phyloP scores from a whole-genome alignment of 2,329 filamentous ascomycete species.

The Trichoderma koningiopsis region DNA sequence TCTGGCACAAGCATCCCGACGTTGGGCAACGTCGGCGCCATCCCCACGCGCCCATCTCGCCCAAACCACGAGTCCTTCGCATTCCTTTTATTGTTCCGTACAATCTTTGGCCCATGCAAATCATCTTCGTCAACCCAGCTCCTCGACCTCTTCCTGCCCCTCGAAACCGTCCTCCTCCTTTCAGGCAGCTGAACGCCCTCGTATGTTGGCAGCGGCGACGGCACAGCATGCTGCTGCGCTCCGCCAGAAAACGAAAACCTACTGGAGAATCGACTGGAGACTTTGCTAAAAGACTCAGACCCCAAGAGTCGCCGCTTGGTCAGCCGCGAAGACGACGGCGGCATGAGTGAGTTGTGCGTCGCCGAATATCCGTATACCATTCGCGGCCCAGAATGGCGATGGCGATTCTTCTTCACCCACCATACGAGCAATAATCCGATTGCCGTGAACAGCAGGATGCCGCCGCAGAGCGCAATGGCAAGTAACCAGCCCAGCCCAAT shows the following conservation, averaged over 20 bases:
- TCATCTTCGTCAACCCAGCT: conserved; percentile 53
- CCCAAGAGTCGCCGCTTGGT: conserved; percentile 37
- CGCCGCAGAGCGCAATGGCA: conserved; percentile 52
- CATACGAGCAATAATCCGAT: conserved; percentile 49
- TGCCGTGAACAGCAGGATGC: conserved; percentile 47
- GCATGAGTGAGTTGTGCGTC: conserved; percentile 3
- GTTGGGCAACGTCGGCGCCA: conserved; percentile 43
- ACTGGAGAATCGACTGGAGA: conserved; percentile 34
- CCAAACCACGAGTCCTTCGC: conserved; percentile 35
- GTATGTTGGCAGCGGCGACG: conserved; percentile 41
- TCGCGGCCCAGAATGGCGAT: conserved; percentile 28
- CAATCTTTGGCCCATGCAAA: conserved; percentile 51
- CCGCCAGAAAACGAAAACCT: conserved; percentile 36
- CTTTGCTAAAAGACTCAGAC: conserved; percentile 27
- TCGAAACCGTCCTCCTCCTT: conserved; percentile 29
- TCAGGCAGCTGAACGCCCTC: conserved; percentile 31
- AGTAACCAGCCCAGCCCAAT: conserved; percentile 45
- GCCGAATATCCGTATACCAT: conserved; percentile 32
- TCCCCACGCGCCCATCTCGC: conserved; percentile 40
- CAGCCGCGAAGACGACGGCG: conserved; percentile 34
- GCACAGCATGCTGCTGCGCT: conserved; percentile 33
- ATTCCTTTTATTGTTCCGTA: conserved; percentile 29
- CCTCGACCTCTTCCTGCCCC: conserved; percentile 32
- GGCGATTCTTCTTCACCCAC: conserved; percentile 34
- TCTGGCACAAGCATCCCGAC: conserved; percentile 32